Percentiles rank a stretch among this genome's conserved stretches.
Conservation (phyloP, 352 stramenopile species). For the Pythium myriotylum region DNA sequence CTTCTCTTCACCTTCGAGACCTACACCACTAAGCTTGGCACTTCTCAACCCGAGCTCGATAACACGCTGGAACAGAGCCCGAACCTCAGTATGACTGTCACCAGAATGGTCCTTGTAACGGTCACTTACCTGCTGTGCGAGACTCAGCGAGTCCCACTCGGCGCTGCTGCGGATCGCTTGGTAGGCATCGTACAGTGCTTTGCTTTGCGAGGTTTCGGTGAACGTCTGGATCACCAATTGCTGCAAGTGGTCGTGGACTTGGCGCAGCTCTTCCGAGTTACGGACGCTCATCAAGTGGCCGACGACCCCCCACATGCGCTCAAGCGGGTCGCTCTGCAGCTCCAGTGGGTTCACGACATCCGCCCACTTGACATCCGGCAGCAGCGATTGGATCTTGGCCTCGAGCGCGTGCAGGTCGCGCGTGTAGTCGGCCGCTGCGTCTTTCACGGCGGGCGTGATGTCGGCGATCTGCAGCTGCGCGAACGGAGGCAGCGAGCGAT, state of each 20-base stretch:
- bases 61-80: constrained; percentile 53
- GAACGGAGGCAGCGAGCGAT: constrained; percentile 71
- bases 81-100: background rate
- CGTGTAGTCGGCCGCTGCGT: constrained; percentile 52
- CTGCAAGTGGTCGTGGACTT: constrained; percentile 93
- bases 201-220: constrained; percentile 92
- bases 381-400: constrained; percentile 27
- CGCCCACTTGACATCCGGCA: constrained; percentile 62
- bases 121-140: constrained; percentile 55
- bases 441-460: constrained; percentile 61
- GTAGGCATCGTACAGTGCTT: constrained; percentile 92
- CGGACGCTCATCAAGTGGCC: constrained; percentile 97
- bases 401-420: constrained; percentile 56
- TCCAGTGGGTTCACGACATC: constrained; percentile 93
- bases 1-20: constrained; percentile 89
- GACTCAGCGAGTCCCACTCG: constrained; percentile 54
- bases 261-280: constrained; percentile 94
- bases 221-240: constrained; percentile 94
- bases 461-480: constrained; percentile 60
- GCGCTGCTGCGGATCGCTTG: constrained; percentile 69
- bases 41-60: constrained; percentile 88
- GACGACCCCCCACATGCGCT: constrained; percentile 95
- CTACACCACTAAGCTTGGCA: constrained; percentile 94
- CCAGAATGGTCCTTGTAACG: constrained; percentile 26
- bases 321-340: constrained; percentile 90